phyloP scores from a whole-genome alignment of 495 filamentous ascomycete genomes.

The Hypoxylon fuscum region DNA sequence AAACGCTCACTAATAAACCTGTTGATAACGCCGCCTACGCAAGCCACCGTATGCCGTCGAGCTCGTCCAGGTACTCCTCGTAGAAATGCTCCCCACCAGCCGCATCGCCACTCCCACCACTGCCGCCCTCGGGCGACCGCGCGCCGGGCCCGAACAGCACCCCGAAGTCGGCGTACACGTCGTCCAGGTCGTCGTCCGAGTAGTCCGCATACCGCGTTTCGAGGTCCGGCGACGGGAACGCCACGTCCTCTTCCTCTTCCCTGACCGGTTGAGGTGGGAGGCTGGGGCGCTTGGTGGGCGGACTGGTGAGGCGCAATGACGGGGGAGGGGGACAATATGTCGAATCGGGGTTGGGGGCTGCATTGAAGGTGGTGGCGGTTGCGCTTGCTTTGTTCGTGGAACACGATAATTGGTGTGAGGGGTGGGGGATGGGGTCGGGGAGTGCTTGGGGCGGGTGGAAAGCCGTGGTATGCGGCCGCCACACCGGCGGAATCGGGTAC shows the following conservation, averaged over 20 bases:
- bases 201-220: constrained; percentile 54
- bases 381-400: background rate
- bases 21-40: constrained; percentile 19
- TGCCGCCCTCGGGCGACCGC: constrained; percentile 27
- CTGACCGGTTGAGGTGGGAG: background rate
- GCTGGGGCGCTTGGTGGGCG: constrained; percentile 7
- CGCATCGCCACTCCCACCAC: constrained; percentile 6
- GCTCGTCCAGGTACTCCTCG: constrained; percentile 56
- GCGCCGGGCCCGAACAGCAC: constrained; percentile 51
- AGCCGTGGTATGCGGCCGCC: constrained; percentile 36
- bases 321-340: background rate
- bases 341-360: background rate
- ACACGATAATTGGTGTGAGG: background rate
- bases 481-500: constrained; percentile 26
- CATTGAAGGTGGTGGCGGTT: background rate
- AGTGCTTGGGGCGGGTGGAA: constrained; percentile 17
- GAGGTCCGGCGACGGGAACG: constrained; percentile 56
- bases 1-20: background rate
- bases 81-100: constrained; percentile 40
- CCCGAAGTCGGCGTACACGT: constrained; percentile 59
- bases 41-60: constrained; percentile 55
- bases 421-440: background rate
- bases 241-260: constrained; percentile 46
- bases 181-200: constrained; percentile 50
- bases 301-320: background rate